Conservation (phyloP, 805 yeast genomes). For the Saccharomyces kudriavzevii region DNA sequence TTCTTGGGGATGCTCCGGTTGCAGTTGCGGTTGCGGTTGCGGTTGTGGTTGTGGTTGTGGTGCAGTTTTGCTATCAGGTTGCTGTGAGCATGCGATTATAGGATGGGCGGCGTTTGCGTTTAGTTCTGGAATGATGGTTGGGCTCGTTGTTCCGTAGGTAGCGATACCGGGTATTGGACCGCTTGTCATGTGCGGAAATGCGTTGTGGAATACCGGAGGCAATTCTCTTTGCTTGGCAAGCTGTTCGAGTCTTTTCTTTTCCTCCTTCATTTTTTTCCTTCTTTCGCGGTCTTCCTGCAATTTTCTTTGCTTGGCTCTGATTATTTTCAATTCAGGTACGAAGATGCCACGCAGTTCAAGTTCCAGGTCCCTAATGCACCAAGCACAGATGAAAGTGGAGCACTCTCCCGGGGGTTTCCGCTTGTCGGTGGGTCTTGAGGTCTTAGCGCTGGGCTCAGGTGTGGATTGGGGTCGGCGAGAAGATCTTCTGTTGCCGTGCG, state of each 20-base stretch:
- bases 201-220: constrained; percentile 1
- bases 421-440: constrained; percentile 21
- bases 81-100: background rate
- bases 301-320: constrained; percentile 19
- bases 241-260: constrained; percentile 7
- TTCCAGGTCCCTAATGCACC: constrained; percentile 21
- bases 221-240: constrained; percentile 1
- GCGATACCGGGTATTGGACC: background rate
- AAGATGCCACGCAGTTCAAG: constrained; percentile 17
- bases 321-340: constrained; percentile 17
- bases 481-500: constrained; percentile 13
- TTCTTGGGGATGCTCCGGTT: background rate
- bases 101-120: background rate
- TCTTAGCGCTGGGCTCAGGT: background rate
- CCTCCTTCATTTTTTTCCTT: constrained; percentile 20
- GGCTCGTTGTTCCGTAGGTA: background rate
- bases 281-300: constrained; percentile 24
- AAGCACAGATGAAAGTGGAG: constrained; percentile 19
- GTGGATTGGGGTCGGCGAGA: constrained; percentile 13
- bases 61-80: background rate
- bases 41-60: background rate
- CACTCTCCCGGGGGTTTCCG: constrained; percentile 16
- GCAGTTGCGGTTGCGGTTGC: constrained; percentile 2
- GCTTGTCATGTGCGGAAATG: background rate
- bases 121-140: background rate